Evolutionary conservation across 352 stramenopile genomes (phyloP).

Genomic region (Phytophthora pluvialis): DNA sequence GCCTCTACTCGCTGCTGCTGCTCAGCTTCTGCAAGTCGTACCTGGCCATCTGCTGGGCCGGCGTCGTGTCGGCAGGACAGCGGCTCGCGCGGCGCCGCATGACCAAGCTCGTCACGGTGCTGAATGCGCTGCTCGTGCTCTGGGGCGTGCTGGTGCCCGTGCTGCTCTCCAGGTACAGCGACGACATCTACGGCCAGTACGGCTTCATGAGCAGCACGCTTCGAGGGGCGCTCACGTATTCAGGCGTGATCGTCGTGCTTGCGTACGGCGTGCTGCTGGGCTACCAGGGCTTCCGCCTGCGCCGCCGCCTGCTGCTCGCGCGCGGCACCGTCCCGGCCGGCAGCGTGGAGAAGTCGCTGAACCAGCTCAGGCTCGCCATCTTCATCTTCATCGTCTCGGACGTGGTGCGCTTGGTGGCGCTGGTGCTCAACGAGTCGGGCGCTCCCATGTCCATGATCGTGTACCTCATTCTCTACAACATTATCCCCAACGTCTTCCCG

Average conservation of each 20-base stretch:
- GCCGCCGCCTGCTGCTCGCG: slow-evolving; percentile 71
- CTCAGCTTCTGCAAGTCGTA: slow-evolving; percentile 85
- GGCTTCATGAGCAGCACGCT: slow-evolving; percentile 66
- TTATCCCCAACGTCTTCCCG: slow-evolving; percentile 86
- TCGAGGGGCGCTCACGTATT: slow-evolving; percentile 63
- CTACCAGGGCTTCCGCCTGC: slow-evolving; percentile 78
- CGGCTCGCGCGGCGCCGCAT: slow-evolving; percentile 60
- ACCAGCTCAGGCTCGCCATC: slow-evolving; percentile 84
- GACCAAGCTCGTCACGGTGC: slow-evolving; percentile 55
- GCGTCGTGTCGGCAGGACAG: slow-evolving; percentile 81
- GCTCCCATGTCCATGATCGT: slow-evolving; percentile 66
- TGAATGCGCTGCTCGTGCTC: slow-evolving; percentile 60
- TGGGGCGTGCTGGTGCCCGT: slow-evolving; percentile 70
- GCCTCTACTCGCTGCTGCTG: slow-evolving; percentile 70
- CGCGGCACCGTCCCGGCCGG: slow-evolving; percentile 67
- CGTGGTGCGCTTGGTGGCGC: slow-evolving; percentile 69
- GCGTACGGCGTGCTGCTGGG: slow-evolving; percentile 72
- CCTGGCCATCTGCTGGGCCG: slow-evolving; percentile 80
- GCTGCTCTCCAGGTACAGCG: slow-evolving; percentile 54
- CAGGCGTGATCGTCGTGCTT: slow-evolving; percentile 62
- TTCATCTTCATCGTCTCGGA: slow-evolving; percentile 80
- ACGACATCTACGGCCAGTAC: slow-evolving; percentile 65
- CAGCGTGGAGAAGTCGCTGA: slow-evolving; percentile 82
- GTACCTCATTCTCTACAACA: slow-evolving; percentile 76
- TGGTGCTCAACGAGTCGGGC: slow-evolving; percentile 59